Evolutionary conservation across 2,329 filamentous ascomycete species (phyloP).

Genomic region (Stagonosporopsis rhizophila): DNA sequence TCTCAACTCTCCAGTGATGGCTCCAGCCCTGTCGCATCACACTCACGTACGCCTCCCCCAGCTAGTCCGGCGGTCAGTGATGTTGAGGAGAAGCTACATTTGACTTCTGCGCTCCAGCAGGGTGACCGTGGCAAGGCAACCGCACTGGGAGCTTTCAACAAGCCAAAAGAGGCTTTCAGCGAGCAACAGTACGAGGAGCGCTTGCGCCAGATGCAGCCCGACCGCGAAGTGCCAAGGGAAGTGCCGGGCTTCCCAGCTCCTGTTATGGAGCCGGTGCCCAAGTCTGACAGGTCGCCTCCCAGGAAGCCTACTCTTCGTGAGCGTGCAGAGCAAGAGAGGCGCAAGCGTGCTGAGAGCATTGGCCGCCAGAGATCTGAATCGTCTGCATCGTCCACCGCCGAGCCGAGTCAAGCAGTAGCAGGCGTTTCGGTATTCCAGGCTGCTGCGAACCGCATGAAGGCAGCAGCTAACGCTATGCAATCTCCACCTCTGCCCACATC

Average conservation of each 20-base stretch:
- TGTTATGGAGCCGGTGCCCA: slow-evolving; percentile 16
- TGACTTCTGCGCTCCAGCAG: slow-evolving; percentile 71
- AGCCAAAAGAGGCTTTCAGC: slow-evolving; percentile 78
- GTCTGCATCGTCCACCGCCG: slow-evolving; percentile 31
- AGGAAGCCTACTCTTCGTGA: slow-evolving; percentile 41
- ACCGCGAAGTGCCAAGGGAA: slow-evolving; percentile 67
- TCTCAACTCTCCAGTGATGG: slow-evolving; percentile 39
- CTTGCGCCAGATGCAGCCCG: slow-evolving; percentile 80
- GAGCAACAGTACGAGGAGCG: slow-evolving; percentile 85
- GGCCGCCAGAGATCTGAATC: slow-evolving; percentile 39
- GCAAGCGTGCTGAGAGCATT: slow-evolving; percentile 39
- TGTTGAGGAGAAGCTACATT: slow-evolving; percentile 67
- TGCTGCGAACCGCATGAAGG: slow-evolving; percentile 55
- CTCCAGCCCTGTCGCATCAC: slow-evolving; percentile 51
- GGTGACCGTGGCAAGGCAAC: slow-evolving; percentile 84
- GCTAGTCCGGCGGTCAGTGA: slow-evolving; percentile 74
- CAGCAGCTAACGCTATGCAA: slow-evolving; percentile 27
- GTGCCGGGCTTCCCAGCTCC: slow-evolving; percentile 17
- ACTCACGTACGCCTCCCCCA: slow-evolving; percentile 61
- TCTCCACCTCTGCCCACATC: slow-evolving; percentile 20
- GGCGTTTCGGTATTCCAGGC: slow-evolving; percentile 57
- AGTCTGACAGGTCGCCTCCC: slow-evolving; percentile 30
- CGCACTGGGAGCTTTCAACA: slow-evolving; percentile 73
- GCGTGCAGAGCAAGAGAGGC: slow-evolving; percentile 45
- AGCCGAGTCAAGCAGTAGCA: slow-evolving; percentile 39